Evolutionary conservation across 2,329 filamentous ascomycete genomes (phyloP).

Genomic region (Xenoacremonium recifei): DNA sequence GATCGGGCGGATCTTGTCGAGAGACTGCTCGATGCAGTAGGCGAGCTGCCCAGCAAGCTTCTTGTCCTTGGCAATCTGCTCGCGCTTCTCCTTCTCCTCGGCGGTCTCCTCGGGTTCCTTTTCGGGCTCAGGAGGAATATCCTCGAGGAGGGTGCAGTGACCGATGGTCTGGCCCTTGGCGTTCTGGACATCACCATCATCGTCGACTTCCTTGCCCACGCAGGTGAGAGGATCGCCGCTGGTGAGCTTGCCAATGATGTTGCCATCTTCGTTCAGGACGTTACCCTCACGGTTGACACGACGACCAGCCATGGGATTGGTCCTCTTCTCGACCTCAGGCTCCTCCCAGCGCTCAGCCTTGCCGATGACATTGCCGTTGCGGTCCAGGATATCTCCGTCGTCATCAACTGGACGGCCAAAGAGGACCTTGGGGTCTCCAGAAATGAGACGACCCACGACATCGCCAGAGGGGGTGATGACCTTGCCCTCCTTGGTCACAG

Average conservation of each 20-base stretch:
- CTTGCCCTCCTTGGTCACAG: constrained; percentile 67
- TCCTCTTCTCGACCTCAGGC: constrained; percentile 50
- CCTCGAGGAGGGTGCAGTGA: constrained; percentile 64
- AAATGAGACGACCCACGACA: constrained; percentile 68
- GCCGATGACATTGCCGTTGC: constrained; percentile 62
- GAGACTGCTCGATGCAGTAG: constrained; percentile 69
- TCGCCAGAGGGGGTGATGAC: constrained; percentile 66
- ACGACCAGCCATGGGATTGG: constrained; percentile 52
- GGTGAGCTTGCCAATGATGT: constrained; percentile 64
- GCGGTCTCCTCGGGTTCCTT: constrained; percentile 45
- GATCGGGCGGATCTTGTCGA: constrained; percentile 81
- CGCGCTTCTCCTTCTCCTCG: constrained; percentile 52
- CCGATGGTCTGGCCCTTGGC: constrained; percentile 65
- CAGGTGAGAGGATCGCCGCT: constrained; percentile 65
- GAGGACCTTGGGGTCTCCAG: constrained; percentile 70
- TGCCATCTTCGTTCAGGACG: constrained; percentile 57
- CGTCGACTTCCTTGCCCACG: constrained; percentile 67
- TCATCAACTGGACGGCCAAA: constrained; percentile 75
- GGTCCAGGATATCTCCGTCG: constrained; percentile 79
- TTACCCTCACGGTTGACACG: constrained; percentile 59
- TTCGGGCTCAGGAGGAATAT: constrained; percentile 46
- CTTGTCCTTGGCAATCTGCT: constrained; percentile 63
- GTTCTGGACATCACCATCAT: constrained; percentile 70
- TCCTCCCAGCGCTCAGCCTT: constrained; percentile 61
- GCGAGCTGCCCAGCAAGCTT: constrained; percentile 78